phyloP scores from a whole-genome alignment of 306 rosid genomes.

The Medicago ruthenica region DNA sequence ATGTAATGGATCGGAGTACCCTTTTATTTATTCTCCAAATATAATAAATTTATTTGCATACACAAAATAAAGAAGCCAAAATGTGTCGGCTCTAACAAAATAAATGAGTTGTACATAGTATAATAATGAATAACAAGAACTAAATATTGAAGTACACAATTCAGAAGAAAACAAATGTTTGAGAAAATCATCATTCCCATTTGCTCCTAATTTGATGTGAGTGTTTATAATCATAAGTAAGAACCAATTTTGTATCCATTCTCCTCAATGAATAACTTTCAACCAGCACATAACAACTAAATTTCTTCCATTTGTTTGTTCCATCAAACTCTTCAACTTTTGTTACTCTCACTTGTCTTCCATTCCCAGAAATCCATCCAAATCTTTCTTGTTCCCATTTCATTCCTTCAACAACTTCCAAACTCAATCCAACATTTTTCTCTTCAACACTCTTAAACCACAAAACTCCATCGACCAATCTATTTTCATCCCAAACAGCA shows the following conservation, averaged over 20 bases:
- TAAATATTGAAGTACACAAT: too few species aligned
- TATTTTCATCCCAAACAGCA: constrained; percentile 35
- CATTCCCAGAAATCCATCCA: constrained; percentile 21
- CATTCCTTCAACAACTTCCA: constrained; percentile 26
- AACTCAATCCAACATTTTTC: constrained; percentile 47
- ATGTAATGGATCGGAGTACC: too few species aligned
- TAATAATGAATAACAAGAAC: too few species aligned
- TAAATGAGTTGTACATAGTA: too few species aligned
- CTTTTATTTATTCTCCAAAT: too few species aligned
- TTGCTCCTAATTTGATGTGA: constrained; percentile 51
- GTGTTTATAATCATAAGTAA: constrained; percentile 42
- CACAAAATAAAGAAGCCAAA: too few species aligned
- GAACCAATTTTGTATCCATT: background rate
- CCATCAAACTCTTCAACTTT: constrained; percentile 14
- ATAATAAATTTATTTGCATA: too few species aligned
- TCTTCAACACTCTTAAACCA: constrained; percentile 56
- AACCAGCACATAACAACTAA: constrained; percentile 51
- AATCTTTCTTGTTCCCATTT: constrained; percentile 41
- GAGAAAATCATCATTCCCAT: constrained; percentile 40
- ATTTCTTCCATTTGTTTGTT: constrained; percentile 40
- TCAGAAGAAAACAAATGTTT: background rate
- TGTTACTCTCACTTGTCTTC: background rate
- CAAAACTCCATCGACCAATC: background rate
- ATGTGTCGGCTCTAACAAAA: too few species aligned
- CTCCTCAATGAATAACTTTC: constrained; percentile 61